Percentiles rank a stretch among this genome's conserved stretches.
Conservation (phyloP, 371 early-diverging fungal species). For the Circinella minor region DNA sequence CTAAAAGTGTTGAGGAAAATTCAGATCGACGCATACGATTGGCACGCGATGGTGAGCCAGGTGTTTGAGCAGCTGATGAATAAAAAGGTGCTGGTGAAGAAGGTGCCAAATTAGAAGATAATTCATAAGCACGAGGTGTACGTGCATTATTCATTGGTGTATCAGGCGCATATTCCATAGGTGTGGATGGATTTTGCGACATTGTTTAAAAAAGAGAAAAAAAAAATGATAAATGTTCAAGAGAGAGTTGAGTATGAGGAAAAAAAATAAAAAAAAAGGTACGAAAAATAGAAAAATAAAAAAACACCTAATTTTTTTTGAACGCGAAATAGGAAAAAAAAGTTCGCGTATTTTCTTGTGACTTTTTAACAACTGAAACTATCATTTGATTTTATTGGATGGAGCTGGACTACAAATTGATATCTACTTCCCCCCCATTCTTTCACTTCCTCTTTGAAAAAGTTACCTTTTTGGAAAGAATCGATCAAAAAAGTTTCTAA, state of each 20-base stretch:
- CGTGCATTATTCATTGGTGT: constrained; percentile 13
- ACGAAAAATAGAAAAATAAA: not conserved
- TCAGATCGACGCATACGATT: constrained; percentile 42
- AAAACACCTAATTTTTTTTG: not conserved
- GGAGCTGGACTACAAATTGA: no score
- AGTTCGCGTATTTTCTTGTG: no score
- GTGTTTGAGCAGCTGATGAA: constrained; percentile 31
- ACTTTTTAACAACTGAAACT: no score
- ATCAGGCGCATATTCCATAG: constrained; percentile 9
- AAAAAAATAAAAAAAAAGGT: no score
- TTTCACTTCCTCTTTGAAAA: no score
- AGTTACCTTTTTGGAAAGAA: not conserved
- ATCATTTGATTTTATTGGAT: no score
- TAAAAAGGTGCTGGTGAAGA: constrained; percentile 33
- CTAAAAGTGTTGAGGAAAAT: constrained; percentile 42
- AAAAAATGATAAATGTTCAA: not conserved
- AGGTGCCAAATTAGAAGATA: constrained; percentile 22
- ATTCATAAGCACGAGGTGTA: constrained; percentile 7
- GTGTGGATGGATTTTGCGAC: constrained; percentile 5
- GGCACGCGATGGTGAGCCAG: constrained; percentile 42
- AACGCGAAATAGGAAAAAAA: no score
- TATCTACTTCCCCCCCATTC: no score
- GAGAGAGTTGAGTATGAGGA: no score
- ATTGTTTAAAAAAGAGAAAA: not conserved
- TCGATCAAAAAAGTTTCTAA: not conserved